Evolutionary conservation across 768 basidiomycete genomes (phyloP), one percentile per base, ranked within the genome.

Genomic region (Leccinum variicolor): DNA sequence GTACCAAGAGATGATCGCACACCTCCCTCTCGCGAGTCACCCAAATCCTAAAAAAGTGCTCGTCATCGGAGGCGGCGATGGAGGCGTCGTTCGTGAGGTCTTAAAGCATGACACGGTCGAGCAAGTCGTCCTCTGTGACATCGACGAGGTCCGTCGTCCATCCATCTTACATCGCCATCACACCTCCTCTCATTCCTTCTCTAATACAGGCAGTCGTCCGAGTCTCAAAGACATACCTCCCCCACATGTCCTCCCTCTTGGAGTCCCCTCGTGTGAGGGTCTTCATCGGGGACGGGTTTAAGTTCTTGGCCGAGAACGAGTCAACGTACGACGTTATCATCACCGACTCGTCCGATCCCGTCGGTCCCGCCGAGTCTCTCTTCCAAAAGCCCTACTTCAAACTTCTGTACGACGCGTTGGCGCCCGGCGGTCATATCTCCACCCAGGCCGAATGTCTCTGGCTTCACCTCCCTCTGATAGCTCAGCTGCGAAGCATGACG

Each of bases 1-100:
- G 11, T 98, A 98, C 75, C 94, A 98, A 69, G 96, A 99, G 77
- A 97, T 98, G 96, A 98, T 99, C 68, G 83, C 96, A 6, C 96
- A 98, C 76, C 77, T 99, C 53, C 97, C 97, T n/a, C 81, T 98
- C 61, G 87, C 92, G 13, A 93, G 87, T 59, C 97, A 99, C 75
- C 96, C 97, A 23, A 90, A 97, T 78, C 97, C 96, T 1, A 89
- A 91, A 75, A 87, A 89, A 66, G 96, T 98, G 17, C 86, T 99
- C 33, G 97, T 99, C 57, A 95, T 99, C 59, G 97, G 97, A 50
- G 97, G 96, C 51, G 97, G 97, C 28, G 97, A 99, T 73, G 97
- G 97, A 45, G 97, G 96, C 64, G 96, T 98, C 60, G 92, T 99
- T 46, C 88, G 96, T 50, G 96, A 99, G 74, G 93, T 94, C 23